A percentile compares a stretch with the other conserved stretches of the same genome.
phyloP scores from a whole-genome alignment of 768 basidiomycete genomes.

The Tremella yokohamensis region DNA sequence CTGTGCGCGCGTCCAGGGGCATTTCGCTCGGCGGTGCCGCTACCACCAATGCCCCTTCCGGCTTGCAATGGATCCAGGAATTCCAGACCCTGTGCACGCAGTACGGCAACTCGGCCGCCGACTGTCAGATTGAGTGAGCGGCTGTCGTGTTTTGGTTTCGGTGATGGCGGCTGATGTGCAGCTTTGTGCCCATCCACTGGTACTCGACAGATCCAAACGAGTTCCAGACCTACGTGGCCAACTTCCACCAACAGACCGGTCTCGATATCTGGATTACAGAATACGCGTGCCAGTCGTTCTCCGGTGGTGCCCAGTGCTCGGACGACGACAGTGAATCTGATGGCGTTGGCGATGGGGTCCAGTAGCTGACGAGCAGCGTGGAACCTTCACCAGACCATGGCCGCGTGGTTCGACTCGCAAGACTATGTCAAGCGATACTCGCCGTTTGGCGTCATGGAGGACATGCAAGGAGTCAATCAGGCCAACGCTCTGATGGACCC shows the following conservation, averaged over 20 bases:
- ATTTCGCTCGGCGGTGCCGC: constrained; percentile 66
- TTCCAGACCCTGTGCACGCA: constrained; percentile 59
- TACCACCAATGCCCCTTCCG: constrained; percentile 61
- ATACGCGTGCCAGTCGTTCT: constrained; percentile 51
- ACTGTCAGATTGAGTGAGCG: constrained; percentile 49
- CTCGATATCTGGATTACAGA: constrained; percentile 44
- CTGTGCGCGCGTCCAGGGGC: constrained; percentile 58
- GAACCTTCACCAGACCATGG: constrained; percentile 47
- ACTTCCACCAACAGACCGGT: constrained; percentile 42
- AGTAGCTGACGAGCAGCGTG: constrained; percentile 31
- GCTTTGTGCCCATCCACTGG: constrained; percentile 62
- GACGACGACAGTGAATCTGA: constrained; percentile 34
- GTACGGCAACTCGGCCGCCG: constrained; percentile 35
- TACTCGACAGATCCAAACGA: constrained; percentile 60
- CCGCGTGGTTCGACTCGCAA: constrained; percentile 47
- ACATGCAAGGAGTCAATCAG: constrained; percentile 51
- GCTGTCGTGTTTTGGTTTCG: background rate
- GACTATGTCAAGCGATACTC: constrained; percentile 44
- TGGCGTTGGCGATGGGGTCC: background rate
- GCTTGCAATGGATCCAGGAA: constrained; percentile 62
- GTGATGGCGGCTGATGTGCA: constrained; percentile 4
- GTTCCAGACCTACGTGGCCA: constrained; percentile 58
- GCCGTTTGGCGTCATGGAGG: constrained; percentile 48
- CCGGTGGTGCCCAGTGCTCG: constrained; percentile 49
- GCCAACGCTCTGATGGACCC: constrained; percentile 49